Evolutionary conservation across 164 flowering plant genomes (phyloP), one percentile per base, ranked within the genome.

Genomic region (Cinnamomum micranthum): DNA sequence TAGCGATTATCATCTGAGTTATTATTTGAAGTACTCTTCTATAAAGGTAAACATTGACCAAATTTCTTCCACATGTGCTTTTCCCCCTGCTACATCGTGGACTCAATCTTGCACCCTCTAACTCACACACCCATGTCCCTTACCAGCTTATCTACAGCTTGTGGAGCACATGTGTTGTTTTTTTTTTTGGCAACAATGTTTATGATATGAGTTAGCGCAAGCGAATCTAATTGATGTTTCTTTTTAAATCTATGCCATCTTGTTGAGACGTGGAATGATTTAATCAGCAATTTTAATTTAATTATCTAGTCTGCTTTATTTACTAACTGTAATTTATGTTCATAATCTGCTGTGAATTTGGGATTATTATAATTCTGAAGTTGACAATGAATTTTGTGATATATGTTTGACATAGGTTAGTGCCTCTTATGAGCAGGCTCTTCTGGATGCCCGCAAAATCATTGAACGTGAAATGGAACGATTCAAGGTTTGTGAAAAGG

Each of bases 391-490:
- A 33, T 78, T 66, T 78, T 73, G 79, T 86, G 78, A 74, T 77
- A 85, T 80, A 80, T 89, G 84, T 88, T 64, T 91, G 91, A 88
- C 88, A 82, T 86, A 96, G 99, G 95, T 94, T 86, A 94, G 97
- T 91, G 98, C 98, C 81, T 92, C 99, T 82, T 96, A 96, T 88
- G 99, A 96, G 93, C 98, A 96, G 92, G 95, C 97, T 81, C 87
- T 96, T 82, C 83, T 96, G 87, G 99, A 96, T 90, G 94, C 99
- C 77, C 97, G 99, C 9, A 96, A 96, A 83, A 88, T 75, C 33
- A 96, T 96, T 72, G 99, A 96, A 82, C 90, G 95, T 55, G 99
- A 96, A 86, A 96, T 96, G 99, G 99, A 96, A 84, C 82, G 99
- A 69, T 96, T 96, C 84, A 96, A 96, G 84, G 89, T 96, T 20